Evolutionary conservation across 768 basidiomycete species (phyloP).

Genomic region (Auricularia sp.): DNA sequence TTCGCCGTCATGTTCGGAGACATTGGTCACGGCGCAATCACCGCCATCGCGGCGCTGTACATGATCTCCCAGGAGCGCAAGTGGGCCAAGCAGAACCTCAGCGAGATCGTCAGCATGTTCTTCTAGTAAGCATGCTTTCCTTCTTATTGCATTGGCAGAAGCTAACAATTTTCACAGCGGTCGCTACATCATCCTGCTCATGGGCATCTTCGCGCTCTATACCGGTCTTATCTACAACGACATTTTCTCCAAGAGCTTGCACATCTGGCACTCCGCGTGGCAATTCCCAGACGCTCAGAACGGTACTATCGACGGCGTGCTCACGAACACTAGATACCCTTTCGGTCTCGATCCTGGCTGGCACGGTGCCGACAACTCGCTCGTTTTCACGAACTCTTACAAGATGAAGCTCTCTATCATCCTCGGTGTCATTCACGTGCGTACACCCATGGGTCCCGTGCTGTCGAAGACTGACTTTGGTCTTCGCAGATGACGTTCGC

Average conservation of each 20-base stretch:
- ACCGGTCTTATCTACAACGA: conserved; percentile 99
- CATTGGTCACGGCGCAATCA: conserved; percentile 88
- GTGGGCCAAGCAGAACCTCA: conserved; percentile 61
- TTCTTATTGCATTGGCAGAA: conserved; percentile 10
- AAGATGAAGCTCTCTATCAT: conserved; percentile 99
- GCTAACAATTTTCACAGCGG: conserved; percentile 43
- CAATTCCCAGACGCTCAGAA: conserved; percentile 39
- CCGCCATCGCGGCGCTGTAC: conserved; percentile 59
- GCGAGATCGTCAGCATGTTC: conserved; percentile 82
- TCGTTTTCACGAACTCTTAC: conserved; percentile 96
- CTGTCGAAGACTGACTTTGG: neutral
- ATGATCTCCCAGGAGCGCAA: conserved; percentile 86
- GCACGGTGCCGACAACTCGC: conserved; percentile 84
- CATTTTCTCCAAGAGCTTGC: conserved; percentile 87
- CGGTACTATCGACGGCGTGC: conserved; percentile 36
- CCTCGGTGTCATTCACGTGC: conserved; percentile 89
- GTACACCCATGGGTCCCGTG: conserved; percentile 16
- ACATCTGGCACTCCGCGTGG: conserved; percentile 86
- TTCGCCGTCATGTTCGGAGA: conserved; percentile 99
- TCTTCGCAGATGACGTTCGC: conserved; percentile 89
- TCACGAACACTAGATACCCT: conserved; percentile 69
- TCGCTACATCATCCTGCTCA: conserved; percentile 95
- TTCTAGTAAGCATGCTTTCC: conserved; percentile 64
- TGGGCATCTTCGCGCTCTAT: conserved; percentile 96
- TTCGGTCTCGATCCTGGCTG: conserved; percentile 93